phyloP scores from a whole-genome alignment of 225 moss, liverwort and hornwort genomes.

The Physcomitrellopsis africana region DNA sequence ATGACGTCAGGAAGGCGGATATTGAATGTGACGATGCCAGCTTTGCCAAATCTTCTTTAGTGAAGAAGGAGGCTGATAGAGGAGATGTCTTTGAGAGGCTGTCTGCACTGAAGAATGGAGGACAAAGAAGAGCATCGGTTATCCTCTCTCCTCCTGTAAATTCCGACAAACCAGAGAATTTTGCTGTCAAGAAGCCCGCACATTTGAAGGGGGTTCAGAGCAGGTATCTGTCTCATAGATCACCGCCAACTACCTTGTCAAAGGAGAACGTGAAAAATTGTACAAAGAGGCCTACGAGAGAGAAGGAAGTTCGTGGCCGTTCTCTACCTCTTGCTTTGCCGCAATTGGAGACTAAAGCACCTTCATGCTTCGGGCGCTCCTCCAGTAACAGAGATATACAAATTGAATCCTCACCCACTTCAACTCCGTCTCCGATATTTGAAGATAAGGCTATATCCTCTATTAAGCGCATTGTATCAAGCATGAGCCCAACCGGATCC shows the following conservation, averaged over 20 bases:
- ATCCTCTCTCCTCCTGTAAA: slow-evolving; percentile 31
- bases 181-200: slow-evolving; percentile 39
- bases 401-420: slow-evolving; percentile 40
- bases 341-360: slow-evolving; percentile 29
- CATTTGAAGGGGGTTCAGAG: slow-evolving; percentile 46
- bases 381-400: slow-evolving; percentile 39
- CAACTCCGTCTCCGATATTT: slow-evolving; percentile 48
- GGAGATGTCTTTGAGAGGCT: slow-evolving; percentile 56
- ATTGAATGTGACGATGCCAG: slow-evolving; percentile 39
- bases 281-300: slow-evolving; percentile 29
- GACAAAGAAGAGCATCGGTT: slow-evolving; percentile 31
- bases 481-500: slow-evolving; percentile 44
- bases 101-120: slow-evolving; percentile 52
- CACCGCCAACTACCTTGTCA: slow-evolving; percentile 19
- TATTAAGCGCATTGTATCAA: slow-evolving; percentile 46
- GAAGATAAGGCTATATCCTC: slow-evolving; percentile 63
- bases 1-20: slow-evolving; percentile 41
- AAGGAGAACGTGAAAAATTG: slow-evolving; percentile 30
- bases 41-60: slow-evolving; percentile 27
- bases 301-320: slow-evolving; percentile 43
- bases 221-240: slow-evolving; percentile 29
- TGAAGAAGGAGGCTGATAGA: slow-evolving; percentile 34
- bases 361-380: slow-evolving; percentile 39
- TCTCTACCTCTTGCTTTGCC: slow-evolving; percentile 52
- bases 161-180: slow-evolving; percentile 29